phyloP scores from a whole-genome alignment of 306 rosid species.

The Cicer arietinum region DNA sequence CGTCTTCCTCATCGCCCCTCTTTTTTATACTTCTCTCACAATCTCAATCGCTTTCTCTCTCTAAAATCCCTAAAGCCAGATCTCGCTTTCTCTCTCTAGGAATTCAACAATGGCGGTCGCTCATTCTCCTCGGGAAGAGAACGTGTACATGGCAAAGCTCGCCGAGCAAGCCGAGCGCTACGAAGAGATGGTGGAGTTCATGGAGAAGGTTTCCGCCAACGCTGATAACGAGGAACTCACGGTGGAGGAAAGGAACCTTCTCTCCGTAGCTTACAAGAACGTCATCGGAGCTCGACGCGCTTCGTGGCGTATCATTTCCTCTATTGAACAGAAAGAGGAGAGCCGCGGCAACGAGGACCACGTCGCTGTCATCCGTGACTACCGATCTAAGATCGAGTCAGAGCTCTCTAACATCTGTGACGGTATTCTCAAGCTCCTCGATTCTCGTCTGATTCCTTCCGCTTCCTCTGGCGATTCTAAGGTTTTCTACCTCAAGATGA shows the following conservation, averaged over 20 bases:
- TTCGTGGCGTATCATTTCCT: constrained; percentile 95
- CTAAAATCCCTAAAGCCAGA: constrained; percentile 34
- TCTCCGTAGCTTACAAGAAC: constrained; percentile 95
- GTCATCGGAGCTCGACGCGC: constrained; percentile 95
- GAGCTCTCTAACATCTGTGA: constrained; percentile 95
- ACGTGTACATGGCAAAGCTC: constrained; percentile 97
- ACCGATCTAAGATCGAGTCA: constrained; percentile 94
- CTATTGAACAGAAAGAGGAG: constrained; percentile 99
- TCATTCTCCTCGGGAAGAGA: constrained; percentile 87
- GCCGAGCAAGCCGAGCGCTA: constrained; percentile 99
- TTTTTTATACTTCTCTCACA: constrained; percentile 8
- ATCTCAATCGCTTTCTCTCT: constrained; percentile 30
- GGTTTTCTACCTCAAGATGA: constrained; percentile 98
- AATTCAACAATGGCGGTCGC: constrained; percentile 68
- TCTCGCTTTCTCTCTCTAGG: constrained; percentile 44
- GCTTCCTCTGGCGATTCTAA: constrained; percentile 90
- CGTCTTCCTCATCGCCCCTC: constrained; percentile 24
- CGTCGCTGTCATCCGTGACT: constrained; percentile 82
- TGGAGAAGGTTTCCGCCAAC: constrained; percentile 94
- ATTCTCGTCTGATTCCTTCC: constrained; percentile 90
- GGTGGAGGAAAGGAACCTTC: constrained; percentile 93
- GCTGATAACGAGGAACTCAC: constrained; percentile 88
- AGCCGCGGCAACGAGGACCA: constrained; percentile 99
- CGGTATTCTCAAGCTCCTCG: constrained; percentile 95
- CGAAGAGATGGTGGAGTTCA: constrained; percentile 99